These are phyloP conservation scores for Chaetomiaceae sp. DNA, from an alignment of 2,329 filamentous ascomycete genomes.

Conservation along the genomic window DNA sequence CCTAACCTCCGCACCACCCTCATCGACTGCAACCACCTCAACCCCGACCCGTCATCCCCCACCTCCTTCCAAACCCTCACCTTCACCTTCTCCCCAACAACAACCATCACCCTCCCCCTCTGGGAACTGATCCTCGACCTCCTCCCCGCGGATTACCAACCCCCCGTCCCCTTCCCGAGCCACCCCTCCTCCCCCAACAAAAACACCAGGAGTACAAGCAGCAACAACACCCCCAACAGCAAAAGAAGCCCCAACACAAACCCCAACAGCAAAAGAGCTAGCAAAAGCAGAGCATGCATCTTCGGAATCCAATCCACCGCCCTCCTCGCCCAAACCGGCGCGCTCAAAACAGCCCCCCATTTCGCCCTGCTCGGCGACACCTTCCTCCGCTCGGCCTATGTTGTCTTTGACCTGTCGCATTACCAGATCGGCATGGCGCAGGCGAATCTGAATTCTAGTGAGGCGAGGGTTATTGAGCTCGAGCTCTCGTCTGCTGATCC, in stretches of 20 bases:
- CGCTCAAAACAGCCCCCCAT: conserved; percentile 17
- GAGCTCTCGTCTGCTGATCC: too few relatives aligned
- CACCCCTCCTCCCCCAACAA: too few relatives aligned
- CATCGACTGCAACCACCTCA: conserved; percentile 38
- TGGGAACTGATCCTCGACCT: conserved; percentile 39
- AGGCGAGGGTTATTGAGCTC: conserved; percentile 44
- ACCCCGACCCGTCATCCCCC: conserved; percentile 26
- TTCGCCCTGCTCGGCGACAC: conserved; percentile 42
- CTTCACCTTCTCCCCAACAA: conserved; percentile 21
- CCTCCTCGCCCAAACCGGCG: conserved; percentile 19
- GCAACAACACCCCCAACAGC: too few relatives aligned
- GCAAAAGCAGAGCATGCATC: conserved; percentile 43
- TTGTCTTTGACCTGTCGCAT: conserved; percentile 51
- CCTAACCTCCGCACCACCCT: conserved; percentile 31
- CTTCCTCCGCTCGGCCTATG: conserved; percentile 46
- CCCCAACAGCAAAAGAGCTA: too few relatives aligned
- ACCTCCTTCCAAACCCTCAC: conserved; percentile 34
- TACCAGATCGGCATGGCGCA: conserved; percentile 48
- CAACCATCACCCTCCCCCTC: conserved; percentile 29
- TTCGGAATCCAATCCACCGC: conserved; percentile 48
- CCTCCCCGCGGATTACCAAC: conserved; percentile 28
- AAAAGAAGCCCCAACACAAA: too few relatives aligned
- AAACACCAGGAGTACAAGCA: too few relatives aligned
- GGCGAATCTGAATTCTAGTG: conserved; percentile 45
- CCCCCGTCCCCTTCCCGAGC: conserved; percentile 34